Evolutionary conservation across 2,329 filamentous ascomycete genomes (phyloP).

Genomic region (Cercospora sp.): DNA sequence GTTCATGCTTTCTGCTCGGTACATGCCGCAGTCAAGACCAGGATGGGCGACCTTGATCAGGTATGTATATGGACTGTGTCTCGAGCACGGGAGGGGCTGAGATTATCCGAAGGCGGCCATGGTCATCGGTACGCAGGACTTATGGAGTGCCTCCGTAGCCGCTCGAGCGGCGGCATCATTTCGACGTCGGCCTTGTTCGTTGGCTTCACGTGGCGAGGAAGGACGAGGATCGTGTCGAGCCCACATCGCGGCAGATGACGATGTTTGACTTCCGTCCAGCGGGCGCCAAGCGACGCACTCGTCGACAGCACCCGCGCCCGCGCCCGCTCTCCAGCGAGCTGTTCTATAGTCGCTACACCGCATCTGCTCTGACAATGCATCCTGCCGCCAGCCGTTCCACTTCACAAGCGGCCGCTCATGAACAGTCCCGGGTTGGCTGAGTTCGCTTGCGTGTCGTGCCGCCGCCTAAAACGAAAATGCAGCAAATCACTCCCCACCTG

Average conservation of each 20-base stretch:
- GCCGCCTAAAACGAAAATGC: slow-evolving; percentile 27
- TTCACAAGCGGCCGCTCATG: slow-evolving; percentile 9
- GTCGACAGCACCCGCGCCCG: neutral
- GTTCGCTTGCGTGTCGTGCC: slow-evolving; percentile 23
- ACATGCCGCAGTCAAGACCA: neutral
- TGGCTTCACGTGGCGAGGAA: neutral
- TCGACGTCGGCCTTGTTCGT: neutral
- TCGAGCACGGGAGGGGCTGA: neutral
- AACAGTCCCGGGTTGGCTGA: neutral
- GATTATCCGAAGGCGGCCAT: neutral
- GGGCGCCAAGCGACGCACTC: neutral
- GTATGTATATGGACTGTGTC: neutral
- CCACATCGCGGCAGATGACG: neutral
- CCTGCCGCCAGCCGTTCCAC: neutral
- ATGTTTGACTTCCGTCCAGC: neutral
- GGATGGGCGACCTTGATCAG: neutral
- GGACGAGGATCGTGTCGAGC: neutral
- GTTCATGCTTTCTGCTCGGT: neutral
- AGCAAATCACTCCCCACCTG: slow-evolving; percentile 23
- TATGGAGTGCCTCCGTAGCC: neutral
- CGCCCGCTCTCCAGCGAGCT: neutral
- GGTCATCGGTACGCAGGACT: neutral
- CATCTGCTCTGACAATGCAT: slow-evolving; percentile 1
- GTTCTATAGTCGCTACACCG: neutral
- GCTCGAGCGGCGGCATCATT: neutral